Evolutionary conservation across 768 basidiomycete species (phyloP).

Genomic region (Boletus rubescentipes): DNA sequence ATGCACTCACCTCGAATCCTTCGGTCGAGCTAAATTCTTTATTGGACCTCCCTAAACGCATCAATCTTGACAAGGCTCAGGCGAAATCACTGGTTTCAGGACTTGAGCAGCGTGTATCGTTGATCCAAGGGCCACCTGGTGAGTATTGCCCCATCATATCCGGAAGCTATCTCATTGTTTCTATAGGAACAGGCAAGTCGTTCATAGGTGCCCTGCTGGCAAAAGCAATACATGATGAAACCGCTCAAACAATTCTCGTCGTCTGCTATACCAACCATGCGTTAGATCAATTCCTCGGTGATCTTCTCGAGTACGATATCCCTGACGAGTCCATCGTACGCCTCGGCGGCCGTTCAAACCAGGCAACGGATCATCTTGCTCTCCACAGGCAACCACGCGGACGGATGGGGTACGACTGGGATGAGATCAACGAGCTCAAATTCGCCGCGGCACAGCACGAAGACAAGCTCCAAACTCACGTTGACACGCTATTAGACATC

Average conservation of each 20-base stretch:
- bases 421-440: constrained; percentile 17
- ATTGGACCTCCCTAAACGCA: constrained; percentile 34
- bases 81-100: constrained; percentile 44
- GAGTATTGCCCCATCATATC: background rate
- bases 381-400: constrained; percentile 29
- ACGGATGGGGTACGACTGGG: background rate
- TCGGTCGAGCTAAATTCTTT: constrained; percentile 38
- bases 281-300: constrained; percentile 64
- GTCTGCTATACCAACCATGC: constrained; percentile 76
- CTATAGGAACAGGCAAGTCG: constrained; percentile 67
- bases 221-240: constrained; percentile 52
- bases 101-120: constrained; percentile 51
- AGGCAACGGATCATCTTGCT: constrained; percentile 43
- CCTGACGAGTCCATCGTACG: constrained; percentile 51
- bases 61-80: constrained; percentile 54
- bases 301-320: constrained; percentile 58
- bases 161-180: background rate
- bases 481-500: constrained; percentile 16
- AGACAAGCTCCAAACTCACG: constrained; percentile 18
- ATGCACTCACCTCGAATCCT: constrained; percentile 30
- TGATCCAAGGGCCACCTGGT: constrained; percentile 77
- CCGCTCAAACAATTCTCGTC: constrained; percentile 51
- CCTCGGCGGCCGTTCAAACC: constrained; percentile 53
- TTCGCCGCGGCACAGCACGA: constrained; percentile 36
- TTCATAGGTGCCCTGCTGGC: constrained; percentile 67